phyloP scores from a whole-genome alignment of 768 basidiomycete genomes.

The Gloeophyllum trabeum region DNA sequence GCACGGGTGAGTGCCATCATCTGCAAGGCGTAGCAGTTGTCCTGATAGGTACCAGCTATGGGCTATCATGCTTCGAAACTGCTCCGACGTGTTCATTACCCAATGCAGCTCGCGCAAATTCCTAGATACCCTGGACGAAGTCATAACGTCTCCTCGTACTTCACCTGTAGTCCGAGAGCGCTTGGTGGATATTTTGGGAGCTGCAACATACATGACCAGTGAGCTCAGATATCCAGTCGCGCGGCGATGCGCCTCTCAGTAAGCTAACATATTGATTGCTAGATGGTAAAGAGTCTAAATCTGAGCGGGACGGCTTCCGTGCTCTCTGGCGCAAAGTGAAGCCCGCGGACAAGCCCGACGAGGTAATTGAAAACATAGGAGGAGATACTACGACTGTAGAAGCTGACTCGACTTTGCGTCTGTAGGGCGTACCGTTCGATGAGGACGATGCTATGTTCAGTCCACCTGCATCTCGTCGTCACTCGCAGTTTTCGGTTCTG shows the following conservation, averaged over 20 bases:
- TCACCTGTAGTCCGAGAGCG: slow-evolving; percentile 76
- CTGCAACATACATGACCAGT: slow-evolving; percentile 59
- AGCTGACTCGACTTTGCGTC: too few species aligned
- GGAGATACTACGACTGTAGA: too few species aligned
- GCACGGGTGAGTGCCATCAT: slow-evolving; percentile 43
- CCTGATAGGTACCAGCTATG: slow-evolving; percentile 43
- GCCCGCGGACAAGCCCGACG: slow-evolving; percentile 69
- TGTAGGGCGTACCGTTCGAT: slow-evolving; percentile 66
- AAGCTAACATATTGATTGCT: too few species aligned
- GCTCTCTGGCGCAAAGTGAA: slow-evolving; percentile 76
- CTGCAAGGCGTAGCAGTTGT: background rate
- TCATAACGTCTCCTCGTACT: slow-evolving; percentile 49
- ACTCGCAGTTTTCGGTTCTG: slow-evolving; percentile 18
- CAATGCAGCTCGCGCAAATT: slow-evolving; percentile 71
- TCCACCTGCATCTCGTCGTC: slow-evolving; percentile 37
- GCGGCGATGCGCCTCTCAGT: too few species aligned
- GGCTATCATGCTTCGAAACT: slow-evolving; percentile 86
- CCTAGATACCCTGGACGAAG: slow-evolving; percentile 66
- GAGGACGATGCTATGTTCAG: slow-evolving; percentile 73
- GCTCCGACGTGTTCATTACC: slow-evolving; percentile 56
- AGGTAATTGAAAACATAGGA: slow-evolving; percentile 27
- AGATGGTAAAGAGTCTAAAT: too few species aligned
- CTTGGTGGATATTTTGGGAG: slow-evolving; percentile 70
- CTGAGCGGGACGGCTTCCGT: slow-evolving; percentile 43
- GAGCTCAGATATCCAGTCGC: too few species aligned